Base-by-base conservation (phyloP, 495 filamentous ascomycete species). In the Terfezia boudieri region DNA sequence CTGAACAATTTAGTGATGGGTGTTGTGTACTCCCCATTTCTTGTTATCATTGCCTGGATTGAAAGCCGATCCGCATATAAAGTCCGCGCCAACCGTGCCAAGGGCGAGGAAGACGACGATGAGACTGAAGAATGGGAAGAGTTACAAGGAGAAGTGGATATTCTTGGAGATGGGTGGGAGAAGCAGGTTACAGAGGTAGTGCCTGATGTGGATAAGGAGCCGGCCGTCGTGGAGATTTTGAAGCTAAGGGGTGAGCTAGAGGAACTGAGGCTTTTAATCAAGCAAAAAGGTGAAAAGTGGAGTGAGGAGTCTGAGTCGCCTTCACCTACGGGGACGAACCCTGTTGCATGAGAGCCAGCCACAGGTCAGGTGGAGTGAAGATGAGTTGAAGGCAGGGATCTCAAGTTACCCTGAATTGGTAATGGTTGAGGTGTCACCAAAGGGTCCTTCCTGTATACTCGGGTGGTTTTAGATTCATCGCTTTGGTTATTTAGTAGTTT, bases 41-140 rank as follows among this genome's bases (percentile, higher is more conserved):
- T 98, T 7, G 59, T 94, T 1, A 67, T 89, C 8, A 86, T 84
- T 4, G 85, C 88, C 0, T 78, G 71, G 57, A 64, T 88, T 49
- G 90, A 98, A 65, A 76, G 74, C 5, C 72, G 75, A 7, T 71
- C 79, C 32, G 90, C 90, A 2, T 66, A 69, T 38, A 71, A 70
- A 14, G 83, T 98, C 49, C 71, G 69, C 8, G 68, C 67, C 36
- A 96, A 95, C 61, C 74, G 92, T 2, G 72, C 73, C 12, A 71
- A 80, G 12, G 85, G 87, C 10, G 88, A 94, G 60, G 78, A 80
- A n/a, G 90, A 96, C 57, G 90, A 98, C 59, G 85, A 93, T 59
- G 76, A 74, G 2, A 65, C 81, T 11, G 83, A 96, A 66, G 88
- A 96, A 64, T 98, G 90, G 90, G 90, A 96, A 63, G 79, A 89